These are phyloP conservation scores for Ramalina intermedia DNA, from an alignment of 495 filamentous ascomycete genomes.

Conservation along the genomic window DNA sequence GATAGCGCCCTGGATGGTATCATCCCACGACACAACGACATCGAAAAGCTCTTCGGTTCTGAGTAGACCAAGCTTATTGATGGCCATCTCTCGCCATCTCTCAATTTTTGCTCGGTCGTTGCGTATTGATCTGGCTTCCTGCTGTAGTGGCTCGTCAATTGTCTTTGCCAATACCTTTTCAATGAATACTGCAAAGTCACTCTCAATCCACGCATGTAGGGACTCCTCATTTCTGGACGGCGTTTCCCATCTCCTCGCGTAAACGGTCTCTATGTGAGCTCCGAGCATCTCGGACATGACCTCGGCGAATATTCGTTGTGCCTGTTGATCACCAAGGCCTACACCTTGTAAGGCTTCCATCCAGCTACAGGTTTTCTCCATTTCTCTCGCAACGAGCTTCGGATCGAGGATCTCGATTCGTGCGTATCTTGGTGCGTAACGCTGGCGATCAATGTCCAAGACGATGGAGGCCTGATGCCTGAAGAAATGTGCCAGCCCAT, in stretches of 20 bases:
- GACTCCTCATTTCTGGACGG: conserved; percentile 41
- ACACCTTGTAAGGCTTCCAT: conserved; percentile 51
- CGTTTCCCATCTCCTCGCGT: conserved; percentile 42
- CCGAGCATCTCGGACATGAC: conserved; percentile 58
- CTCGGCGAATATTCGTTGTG: conserved; percentile 61
- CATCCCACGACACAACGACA: conserved; percentile 73
- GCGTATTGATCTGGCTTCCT: conserved; percentile 16
- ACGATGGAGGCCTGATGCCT: conserved; percentile 37
- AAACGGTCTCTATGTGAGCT: conserved; percentile 46
- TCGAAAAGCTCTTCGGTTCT: conserved; percentile 78
- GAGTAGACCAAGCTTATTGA: conserved; percentile 62
- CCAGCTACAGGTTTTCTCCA: conserved; percentile 26
- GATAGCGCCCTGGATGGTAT: conserved; percentile 55
- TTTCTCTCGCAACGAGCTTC: conserved; percentile 2
- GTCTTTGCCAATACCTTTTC: conserved; percentile 46
- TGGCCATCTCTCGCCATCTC: conserved; percentile 68
- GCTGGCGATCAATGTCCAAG: conserved; percentile 25
- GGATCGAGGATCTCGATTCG: conserved; percentile 12
- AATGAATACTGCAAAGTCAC: conserved; percentile 50
- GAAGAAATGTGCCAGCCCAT: conserved; percentile 38
- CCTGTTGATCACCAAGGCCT: conserved; percentile 58
- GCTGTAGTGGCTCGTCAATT: conserved; percentile 16
- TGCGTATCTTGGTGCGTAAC: neutral
- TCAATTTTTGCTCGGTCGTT: conserved; percentile 48
- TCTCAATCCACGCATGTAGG: conserved; percentile 56